Evolutionary conservation across 192 early-diverging fungal genomes (phyloP).

Genomic region (Lunasporangiospora selenospora): DNA sequence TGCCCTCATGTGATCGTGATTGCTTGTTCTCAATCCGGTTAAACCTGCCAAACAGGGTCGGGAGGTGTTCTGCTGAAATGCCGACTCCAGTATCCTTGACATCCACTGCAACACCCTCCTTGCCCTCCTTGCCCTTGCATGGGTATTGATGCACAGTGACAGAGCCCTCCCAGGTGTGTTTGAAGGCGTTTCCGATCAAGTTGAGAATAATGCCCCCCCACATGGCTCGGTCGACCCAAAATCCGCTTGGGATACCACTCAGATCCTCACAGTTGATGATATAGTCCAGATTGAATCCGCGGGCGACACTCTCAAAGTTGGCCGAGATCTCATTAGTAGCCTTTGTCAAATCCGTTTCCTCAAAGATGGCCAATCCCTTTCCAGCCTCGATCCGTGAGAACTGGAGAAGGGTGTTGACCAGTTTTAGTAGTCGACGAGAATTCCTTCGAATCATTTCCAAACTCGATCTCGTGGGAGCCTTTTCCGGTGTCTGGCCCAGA

Average conservation of each 20-base stretch:
- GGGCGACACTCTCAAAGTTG: slow-evolving; percentile 61
- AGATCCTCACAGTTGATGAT: slow-evolving; percentile 46
- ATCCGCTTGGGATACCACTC: slow-evolving; percentile 9
- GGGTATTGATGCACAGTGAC: slow-evolving; percentile 58
- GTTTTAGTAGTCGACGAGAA: slow-evolving; percentile 55
- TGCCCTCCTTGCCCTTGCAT: slow-evolving; percentile 37
- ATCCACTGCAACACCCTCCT: slow-evolving; percentile 40
- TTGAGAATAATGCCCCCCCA: slow-evolving; percentile 70
- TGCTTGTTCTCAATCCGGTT: slow-evolving; percentile 61
- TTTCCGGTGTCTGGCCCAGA: slow-evolving; percentile 24
- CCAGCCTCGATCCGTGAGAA: slow-evolving; percentile 63
- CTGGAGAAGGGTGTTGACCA: slow-evolving; percentile 64
- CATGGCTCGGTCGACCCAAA: slow-evolving; percentile 66
- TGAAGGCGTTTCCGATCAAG: slow-evolving; percentile 56
- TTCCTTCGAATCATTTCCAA: slow-evolving; percentile 58
- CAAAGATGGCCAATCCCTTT: slow-evolving; percentile 57
- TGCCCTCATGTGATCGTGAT: slow-evolving; percentile 63
- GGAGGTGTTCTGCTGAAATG: slow-evolving; percentile 55
- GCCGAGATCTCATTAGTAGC: slow-evolving; percentile 55
- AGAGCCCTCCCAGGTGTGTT: slow-evolving; percentile 57
- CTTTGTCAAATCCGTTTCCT: slow-evolving; percentile 53
- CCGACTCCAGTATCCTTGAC: slow-evolving; percentile 53
- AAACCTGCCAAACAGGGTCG: slow-evolving; percentile 64
- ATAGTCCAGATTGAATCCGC: slow-evolving; percentile 52
- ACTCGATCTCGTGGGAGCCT: slow-evolving; percentile 16